Conservation (phyloP, 345 rosid species). For the Eucalyptus regnans region DNA sequence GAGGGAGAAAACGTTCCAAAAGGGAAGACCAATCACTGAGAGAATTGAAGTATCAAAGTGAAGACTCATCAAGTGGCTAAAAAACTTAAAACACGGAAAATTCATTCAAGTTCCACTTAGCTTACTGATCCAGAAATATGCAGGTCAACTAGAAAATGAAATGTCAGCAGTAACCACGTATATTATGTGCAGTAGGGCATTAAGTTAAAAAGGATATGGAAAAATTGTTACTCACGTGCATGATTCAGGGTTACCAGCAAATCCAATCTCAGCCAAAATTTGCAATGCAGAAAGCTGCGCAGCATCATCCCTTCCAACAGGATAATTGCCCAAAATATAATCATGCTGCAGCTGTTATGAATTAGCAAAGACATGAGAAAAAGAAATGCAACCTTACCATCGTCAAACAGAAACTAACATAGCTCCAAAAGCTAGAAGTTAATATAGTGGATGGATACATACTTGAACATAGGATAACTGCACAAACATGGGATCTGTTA, state of each 20-base stretch:
- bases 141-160: not conserved
- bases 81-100: not conserved
- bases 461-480: constrained; percentile 97
- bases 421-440: not conserved
- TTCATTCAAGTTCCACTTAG: not conserved
- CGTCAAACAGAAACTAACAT: not conserved
- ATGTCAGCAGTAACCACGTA: not conserved
- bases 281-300: constrained; percentile 94
- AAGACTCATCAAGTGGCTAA: not conserved
- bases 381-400: not conserved
- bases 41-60: not conserved
- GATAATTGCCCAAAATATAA: constrained; percentile 90
- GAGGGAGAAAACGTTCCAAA: constrained; percentile 79
- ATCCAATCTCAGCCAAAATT: constrained; percentile 88
- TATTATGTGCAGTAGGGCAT: not conserved
- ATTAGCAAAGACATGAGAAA: not conserved
- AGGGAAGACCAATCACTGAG: constrained; percentile 87
- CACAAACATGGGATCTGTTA: constrained; percentile 86
- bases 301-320: constrained; percentile 98
- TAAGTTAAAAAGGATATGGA: not conserved
- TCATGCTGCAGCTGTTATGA: constrained; percentile 90
- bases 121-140: not conserved
- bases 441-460: constrained; percentile 7
- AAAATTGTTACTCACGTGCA: constrained; percentile 57
- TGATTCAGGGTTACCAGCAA: constrained; percentile 71